Conservation (phyloP, 495 filamentous ascomycete species). For the Trichoderma asperelloides region DNA sequence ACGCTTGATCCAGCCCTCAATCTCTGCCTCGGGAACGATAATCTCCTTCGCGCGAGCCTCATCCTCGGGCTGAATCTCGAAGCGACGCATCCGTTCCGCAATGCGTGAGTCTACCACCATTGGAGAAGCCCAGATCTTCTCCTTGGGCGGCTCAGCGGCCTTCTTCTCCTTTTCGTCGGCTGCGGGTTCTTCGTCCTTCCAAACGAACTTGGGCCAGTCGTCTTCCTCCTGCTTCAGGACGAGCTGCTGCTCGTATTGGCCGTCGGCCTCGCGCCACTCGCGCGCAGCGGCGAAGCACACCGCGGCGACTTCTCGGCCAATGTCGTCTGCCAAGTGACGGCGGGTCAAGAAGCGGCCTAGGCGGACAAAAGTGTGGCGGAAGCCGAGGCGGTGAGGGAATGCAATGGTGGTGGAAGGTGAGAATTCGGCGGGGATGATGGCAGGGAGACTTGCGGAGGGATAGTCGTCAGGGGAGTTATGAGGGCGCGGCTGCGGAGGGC, state of each 20-base stretch:
- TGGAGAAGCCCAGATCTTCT: constrained; percentile 67
- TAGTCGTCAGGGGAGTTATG: constrained; percentile 68
- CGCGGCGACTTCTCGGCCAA: constrained; percentile 83
- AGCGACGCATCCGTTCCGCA: constrained; percentile 69
- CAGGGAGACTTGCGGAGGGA: constrained; percentile 47
- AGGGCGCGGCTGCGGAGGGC: constrained; percentile 45
- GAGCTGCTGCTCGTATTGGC: constrained; percentile 56
- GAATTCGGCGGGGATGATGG: constrained; percentile 50
- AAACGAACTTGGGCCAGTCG: constrained; percentile 78
- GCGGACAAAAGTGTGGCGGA: constrained; percentile 80
- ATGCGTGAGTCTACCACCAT: constrained; percentile 75
- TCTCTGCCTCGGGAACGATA: constrained; percentile 53
- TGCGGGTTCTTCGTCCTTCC: constrained; percentile 48
- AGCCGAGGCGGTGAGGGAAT: constrained; percentile 87
- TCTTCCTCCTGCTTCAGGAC: constrained; percentile 67
- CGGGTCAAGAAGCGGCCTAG: constrained; percentile 84
- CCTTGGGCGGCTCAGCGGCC: constrained; percentile 23
- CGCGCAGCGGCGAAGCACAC: constrained; percentile 61
- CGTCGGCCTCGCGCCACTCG: constrained; percentile 28
- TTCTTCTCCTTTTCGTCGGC: constrained; percentile 25
- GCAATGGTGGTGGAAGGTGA: constrained; percentile 60
- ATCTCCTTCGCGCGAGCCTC: constrained; percentile 58
- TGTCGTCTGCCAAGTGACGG: constrained; percentile 72
- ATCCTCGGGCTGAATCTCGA: constrained; percentile 54
- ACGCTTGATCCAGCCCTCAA: constrained; percentile 54